Percentiles rank a stretch among this genome's conserved stretches.
These are phyloP conservation scores for Sugiyamaella grinbergsii DNA, from an alignment of 1,139 yeast species.

Conservation along the genomic window DNA sequence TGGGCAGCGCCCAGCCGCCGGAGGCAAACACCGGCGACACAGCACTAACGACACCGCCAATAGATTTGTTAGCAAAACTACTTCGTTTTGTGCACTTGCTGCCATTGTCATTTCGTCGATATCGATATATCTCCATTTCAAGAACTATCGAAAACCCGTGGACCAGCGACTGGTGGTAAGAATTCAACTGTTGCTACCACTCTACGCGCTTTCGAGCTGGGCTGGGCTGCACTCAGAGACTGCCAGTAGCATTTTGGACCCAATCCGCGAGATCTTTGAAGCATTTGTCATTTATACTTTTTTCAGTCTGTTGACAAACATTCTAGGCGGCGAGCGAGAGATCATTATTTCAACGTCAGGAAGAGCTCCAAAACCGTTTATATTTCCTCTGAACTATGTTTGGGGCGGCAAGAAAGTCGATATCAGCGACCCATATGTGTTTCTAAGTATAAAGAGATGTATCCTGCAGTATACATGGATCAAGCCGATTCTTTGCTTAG, in stretches of 20 bases:
- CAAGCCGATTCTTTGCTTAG: slow-evolving; percentile 73
- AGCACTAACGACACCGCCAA: too few species aligned
- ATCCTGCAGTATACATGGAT: slow-evolving; percentile 94
- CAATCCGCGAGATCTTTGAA: slow-evolving; percentile 86
- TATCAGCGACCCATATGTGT: slow-evolving; percentile 81
- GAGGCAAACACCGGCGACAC: too few species aligned
- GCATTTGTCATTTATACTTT: slow-evolving; percentile 95
- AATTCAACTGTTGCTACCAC: slow-evolving; percentile 60
- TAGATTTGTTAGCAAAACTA: slow-evolving; percentile 4
- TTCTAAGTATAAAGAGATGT: slow-evolving; percentile 76
- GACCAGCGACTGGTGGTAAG: slow-evolving; percentile 86
- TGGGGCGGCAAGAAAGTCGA: slow-evolving; percentile 60
- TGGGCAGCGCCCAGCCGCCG: too few species aligned
- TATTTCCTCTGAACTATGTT: slow-evolving; percentile 58
- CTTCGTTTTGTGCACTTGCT: slow-evolving; percentile 32
- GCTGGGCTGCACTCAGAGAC: slow-evolving; percentile 54
- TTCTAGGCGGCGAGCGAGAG: slow-evolving; percentile 89
- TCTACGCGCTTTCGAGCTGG: slow-evolving; percentile 59
- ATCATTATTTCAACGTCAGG: slow-evolving; percentile 77
- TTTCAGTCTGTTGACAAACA: slow-evolving; percentile 75
- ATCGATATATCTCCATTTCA: slow-evolving; percentile 55
- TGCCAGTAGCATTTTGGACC: slow-evolving; percentile 60
- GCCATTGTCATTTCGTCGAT: slow-evolving; percentile 48
- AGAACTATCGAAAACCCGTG: slow-evolving; percentile 82
- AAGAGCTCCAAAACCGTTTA: slow-evolving; percentile 66